Evolutionary conservation across 257 asterid genomes (phyloP).

Genomic region (Lantana camara): DNA sequence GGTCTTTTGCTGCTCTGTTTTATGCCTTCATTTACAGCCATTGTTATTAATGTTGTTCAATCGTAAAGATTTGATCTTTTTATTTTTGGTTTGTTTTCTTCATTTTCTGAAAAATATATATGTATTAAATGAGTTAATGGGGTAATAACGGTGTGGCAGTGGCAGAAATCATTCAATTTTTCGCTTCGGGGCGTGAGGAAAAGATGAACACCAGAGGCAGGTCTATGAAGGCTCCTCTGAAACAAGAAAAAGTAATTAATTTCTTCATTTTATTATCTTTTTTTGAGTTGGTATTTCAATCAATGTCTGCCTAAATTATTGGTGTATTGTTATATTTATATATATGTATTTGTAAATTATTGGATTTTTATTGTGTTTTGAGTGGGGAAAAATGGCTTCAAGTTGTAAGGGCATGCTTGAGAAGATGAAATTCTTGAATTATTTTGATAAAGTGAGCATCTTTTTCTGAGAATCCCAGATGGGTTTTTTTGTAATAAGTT

Average conservation of each 20-base stretch:
- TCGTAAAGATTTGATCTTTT: slow-evolving; percentile 2
- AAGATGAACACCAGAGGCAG: slow-evolving; percentile 56
- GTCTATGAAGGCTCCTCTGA: slow-evolving; percentile 44
- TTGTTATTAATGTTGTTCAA: slow-evolving; percentile 10
- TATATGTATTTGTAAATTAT: neutral
- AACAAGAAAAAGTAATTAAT: slow-evolving; percentile 51
- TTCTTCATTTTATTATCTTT: neutral
- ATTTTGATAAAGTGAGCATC: slow-evolving; percentile 34
- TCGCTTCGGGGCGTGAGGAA: slow-evolving; percentile 36
- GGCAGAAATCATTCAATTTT: slow-evolving; percentile 43
- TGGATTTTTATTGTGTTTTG: slow-evolving; percentile 1
- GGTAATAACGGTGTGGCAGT: slow-evolving; percentile 35
- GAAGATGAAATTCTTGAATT: slow-evolving; percentile 27
- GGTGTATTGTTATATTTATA: neutral
- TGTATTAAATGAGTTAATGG: slow-evolving; percentile 19
- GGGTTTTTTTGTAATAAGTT: slow-evolving; percentile 16
- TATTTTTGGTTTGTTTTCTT: too few species aligned
- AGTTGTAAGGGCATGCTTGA: slow-evolving; percentile 29
- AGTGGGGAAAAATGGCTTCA: slow-evolving; percentile 22
- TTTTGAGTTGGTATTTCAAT: slow-evolving; percentile 8
- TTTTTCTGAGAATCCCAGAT: slow-evolving; percentile 26
- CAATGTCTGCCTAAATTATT: neutral
- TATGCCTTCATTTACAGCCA: slow-evolving; percentile 28
- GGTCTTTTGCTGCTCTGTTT: slow-evolving; percentile 22
- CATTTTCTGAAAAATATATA: neutral